A percentile compares a stretch with the other conserved stretches of the same genome.
These are phyloP conservation scores for Penicillium sumatraense DNA, from an alignment of 2,329 filamentous ascomycete genomes.

Conservation along the genomic window DNA sequence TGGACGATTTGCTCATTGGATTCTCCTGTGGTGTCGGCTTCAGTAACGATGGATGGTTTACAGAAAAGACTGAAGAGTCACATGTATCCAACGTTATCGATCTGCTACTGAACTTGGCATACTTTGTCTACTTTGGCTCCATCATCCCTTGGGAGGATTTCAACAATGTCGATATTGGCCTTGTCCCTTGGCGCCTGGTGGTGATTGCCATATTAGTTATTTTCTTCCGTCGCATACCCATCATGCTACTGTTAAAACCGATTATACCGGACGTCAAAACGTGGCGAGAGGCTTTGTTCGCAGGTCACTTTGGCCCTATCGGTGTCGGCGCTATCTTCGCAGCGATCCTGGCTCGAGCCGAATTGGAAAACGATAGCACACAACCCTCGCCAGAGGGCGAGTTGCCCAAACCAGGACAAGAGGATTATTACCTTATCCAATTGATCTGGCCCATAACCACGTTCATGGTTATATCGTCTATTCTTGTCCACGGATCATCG, in stretches of 20 bases:
- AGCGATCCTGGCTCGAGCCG: conserved; percentile 88
- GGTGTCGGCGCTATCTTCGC: conserved; percentile 97
- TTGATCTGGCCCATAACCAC: conserved; percentile 95
- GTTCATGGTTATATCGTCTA: conserved; percentile 92
- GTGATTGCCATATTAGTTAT: conserved; percentile 93
- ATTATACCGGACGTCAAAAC: conserved; percentile 96
- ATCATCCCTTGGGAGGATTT: conserved; percentile 96
- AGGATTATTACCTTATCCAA: conserved; percentile 74
- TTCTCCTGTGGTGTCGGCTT: conserved; percentile 98
- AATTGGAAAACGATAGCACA: conserved; percentile 76
- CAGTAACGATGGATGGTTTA: conserved; percentile 99
- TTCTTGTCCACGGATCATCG: conserved; percentile 95
- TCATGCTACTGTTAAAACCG: conserved; percentile 91
- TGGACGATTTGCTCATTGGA: conserved; percentile 92
- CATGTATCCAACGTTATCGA: conserved; percentile 99
- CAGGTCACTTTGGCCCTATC: conserved; percentile 96
- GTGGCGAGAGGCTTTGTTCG: conserved; percentile 95
- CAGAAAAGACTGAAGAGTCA: conserved; percentile 95
- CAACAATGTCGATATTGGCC: conserved; percentile 74
- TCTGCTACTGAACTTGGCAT: conserved; percentile 91
- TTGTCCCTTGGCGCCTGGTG: conserved; percentile 87
- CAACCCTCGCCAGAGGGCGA: conserved; percentile 73
- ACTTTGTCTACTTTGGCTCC: conserved; percentile 96
- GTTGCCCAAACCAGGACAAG: conserved; percentile 52
- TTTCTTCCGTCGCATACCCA: conserved; percentile 91